Percentiles rank a stretch among this genome's conserved stretches.
These are phyloP conservation scores for Cercophora newfieldiana DNA, from an alignment of 495 filamentous ascomycete genomes.

Conservation along the genomic window DNA sequence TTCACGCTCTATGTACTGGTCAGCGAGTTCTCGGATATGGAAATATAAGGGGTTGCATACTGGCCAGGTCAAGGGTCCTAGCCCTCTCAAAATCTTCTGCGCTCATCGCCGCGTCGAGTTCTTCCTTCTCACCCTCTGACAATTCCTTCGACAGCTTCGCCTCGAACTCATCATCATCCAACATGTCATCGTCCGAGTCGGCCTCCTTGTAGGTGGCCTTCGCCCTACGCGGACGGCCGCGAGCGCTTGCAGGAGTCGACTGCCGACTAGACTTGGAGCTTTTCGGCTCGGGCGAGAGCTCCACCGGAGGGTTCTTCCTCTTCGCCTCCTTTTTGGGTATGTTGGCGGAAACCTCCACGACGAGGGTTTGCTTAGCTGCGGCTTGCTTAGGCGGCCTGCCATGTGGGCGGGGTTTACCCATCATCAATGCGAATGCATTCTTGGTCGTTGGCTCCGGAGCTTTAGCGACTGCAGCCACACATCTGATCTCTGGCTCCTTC, in stretches of 20 bases:
- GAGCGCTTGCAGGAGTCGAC: slow-evolving; percentile 64
- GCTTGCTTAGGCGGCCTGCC: slow-evolving; percentile 23
- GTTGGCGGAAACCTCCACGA: slow-evolving; percentile 11
- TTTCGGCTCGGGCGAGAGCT: slow-evolving; percentile 50
- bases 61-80: slow-evolving; percentile 76
- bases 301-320: slow-evolving; percentile 42
- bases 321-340: slow-evolving; percentile 38
- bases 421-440: slow-evolving; percentile 52
- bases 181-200: slow-evolving; percentile 66
- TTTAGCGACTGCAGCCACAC: background rate
- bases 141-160: slow-evolving; percentile 62
- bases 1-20: slow-evolving; percentile 60
- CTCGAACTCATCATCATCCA: slow-evolving; percentile 76
- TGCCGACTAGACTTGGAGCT: slow-evolving; percentile 69
- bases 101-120: slow-evolving; percentile 39
- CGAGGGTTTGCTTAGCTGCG: background rate
- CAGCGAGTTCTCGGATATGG: background rate
- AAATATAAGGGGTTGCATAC: slow-evolving; percentile 44
- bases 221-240: slow-evolving; percentile 41
- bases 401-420: slow-evolving; percentile 40
- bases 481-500: slow-evolving; percentile 21
- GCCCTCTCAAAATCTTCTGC: slow-evolving; percentile 67
- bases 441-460: slow-evolving; percentile 19
- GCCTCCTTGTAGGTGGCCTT: slow-evolving; percentile 50
- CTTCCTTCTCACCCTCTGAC: slow-evolving; percentile 55